Base-by-base conservation (phyloP, 805 yeast species). In the Monosporozyma siamensis region DNA sequence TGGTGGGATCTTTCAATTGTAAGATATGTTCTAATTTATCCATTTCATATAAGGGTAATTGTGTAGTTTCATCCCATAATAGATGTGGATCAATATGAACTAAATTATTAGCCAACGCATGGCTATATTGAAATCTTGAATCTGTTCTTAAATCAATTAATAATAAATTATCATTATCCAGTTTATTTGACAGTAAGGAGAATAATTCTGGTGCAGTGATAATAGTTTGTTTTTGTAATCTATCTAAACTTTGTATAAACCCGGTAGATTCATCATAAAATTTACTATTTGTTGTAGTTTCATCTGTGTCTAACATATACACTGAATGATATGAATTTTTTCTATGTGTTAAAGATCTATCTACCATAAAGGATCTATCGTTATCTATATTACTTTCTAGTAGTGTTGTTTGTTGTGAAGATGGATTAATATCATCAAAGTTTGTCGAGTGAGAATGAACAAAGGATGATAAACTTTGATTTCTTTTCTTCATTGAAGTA, bases 151-250 rank as follows among this genome's bases (percentile, higher is more conserved):
- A 45, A 51, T 72, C 76, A 37, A 71, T 56, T 6, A 72, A 41
- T 18, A 72, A 44, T 18, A 59, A 17, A 18, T 49, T 49, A 2
- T 47, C 34, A 2, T 76, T 73, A 30, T 71, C 72, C 44, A 76
- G 67, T 24, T 71, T 71, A 43, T 64, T 67, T 41, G 63, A 67
- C 40, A 77, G 59, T 14, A 68, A 67, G 4, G 71, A 62, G 42
- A 76, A 57, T 3, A 75, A 53, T 60, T 66, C 61, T 22, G 61
- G 65, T 8, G 72, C 55, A 0, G 72, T 55, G 4, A 66, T 59
- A 11, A 61, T 55, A 3, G 92, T 90, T 56, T 83, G 90, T 38
- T 54, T 58, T 38, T 61, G 63, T 29, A 60, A 41, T 26, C 56
- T 48, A 35, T 58, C 54, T 35, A 60, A 41, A 18, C 51, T 47